These are phyloP conservation scores for Cryptococcus sp. DNA, from an alignment of 1,284 basidiomycete genomes.

Conservation along the genomic window DNA sequence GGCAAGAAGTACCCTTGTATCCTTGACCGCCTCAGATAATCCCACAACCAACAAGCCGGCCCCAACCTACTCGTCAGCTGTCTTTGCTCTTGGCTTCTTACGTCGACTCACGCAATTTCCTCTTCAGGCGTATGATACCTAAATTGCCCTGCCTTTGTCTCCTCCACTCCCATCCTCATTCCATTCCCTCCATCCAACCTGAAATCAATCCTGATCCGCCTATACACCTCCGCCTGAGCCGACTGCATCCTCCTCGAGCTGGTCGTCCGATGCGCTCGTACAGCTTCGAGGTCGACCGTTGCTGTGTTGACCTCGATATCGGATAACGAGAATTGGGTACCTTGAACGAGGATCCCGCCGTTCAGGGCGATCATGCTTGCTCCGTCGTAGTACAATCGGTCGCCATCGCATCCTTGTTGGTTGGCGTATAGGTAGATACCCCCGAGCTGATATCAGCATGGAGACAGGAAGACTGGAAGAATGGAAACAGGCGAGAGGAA, in stretches of 20 bases:
- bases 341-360: conserved; percentile 86
- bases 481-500: no score
- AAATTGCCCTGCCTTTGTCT: conserved; percentile 51
- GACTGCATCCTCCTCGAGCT: conserved; percentile 88
- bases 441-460: conserved; percentile 59
- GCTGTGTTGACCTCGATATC: conserved; percentile 95
- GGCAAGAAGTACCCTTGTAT: conserved; percentile 96
- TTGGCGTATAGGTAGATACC: conserved; percentile 98
- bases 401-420: conserved; percentile 98
- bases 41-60: conserved; percentile 99
- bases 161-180: conserved; percentile 63
- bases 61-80: conserved; percentile 59
- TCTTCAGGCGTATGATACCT: conserved; percentile 85
- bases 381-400: conserved; percentile 95
- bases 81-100: neutral
- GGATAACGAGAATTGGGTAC: conserved; percentile 79
- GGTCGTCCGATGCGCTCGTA: conserved; percentile 75
- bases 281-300: conserved; percentile 91
- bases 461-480: no score
- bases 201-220: conserved; percentile 71
- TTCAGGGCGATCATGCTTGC: conserved; percentile 94
- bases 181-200: conserved; percentile 56
- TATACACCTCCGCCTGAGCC: conserved; percentile 64
- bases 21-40: conserved; percentile 88
- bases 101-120: conserved; percentile 79